Base-by-base conservation (phyloP, 306 rosid species). In the Dalbergia oliveri region DNA sequence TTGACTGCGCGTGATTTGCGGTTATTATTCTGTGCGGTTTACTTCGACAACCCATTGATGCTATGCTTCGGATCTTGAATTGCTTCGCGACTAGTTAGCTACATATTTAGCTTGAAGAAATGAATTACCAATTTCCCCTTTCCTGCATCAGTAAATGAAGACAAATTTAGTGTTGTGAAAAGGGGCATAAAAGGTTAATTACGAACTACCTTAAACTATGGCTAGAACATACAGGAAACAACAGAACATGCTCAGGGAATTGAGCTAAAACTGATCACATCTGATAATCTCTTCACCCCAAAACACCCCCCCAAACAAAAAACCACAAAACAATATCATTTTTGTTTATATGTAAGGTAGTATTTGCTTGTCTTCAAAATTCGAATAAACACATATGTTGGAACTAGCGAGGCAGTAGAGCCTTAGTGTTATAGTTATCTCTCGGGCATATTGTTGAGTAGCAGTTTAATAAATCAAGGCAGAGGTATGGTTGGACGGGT, bases 21-120 rank as follows among this genome's bases (percentile, higher is more conserved):
- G 62, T 8, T 35, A 1, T 16, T 31, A 11, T 62, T 11, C 31
- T 13, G 21, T 49, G 10, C 13, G 2, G 14, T 54, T 77, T n/a
- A 8, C 49, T 49, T 19, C 15, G 39, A 16, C 26, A 3, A 11
- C 23, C 13, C 53, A 47, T 47, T 47, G 4, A 47, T 47, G 14
- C 33, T 64, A 1, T 72, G 66, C 59, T 66, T 49, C 41, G 41
- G 79, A 72, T 72, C 72, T 50, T 83, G n/a, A 16, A 11, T 72
- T 66, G 51, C 49, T 58, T 47, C 41, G 15, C 10, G 3, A 44
- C 26, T 47, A 53, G 37, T 62, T 5, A 8, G 57, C 11, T 18
- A 0, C 1, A 37, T 43, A 9, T n/a, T 44, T 3, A 21, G 9
- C 66, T 66, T 37, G 41, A 6, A 53, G 41, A 31, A 37, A 51